Conservation (phyloP, 176 grass and related monocot species). For the Lolium perenne region DNA sequence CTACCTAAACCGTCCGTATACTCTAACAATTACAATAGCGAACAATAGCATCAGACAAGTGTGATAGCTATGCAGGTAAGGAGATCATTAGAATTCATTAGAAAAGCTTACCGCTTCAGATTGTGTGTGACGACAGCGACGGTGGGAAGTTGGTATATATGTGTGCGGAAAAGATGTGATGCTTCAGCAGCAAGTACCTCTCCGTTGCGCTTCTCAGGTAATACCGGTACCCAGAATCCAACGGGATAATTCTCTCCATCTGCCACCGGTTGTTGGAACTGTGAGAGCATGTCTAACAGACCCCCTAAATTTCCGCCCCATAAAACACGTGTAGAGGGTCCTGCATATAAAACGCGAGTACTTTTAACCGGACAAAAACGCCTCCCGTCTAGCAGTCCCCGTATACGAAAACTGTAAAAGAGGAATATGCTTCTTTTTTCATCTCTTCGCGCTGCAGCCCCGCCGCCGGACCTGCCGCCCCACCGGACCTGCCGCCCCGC, state of each 20-base stretch:
- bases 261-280: constrained; percentile 21
- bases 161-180: constrained; percentile 19
- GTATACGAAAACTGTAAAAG: too few species aligned
- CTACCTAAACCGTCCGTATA: too few species aligned
- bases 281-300: too few species aligned
- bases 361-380: too few species aligned
- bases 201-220: constrained; percentile 42
- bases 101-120: constrained; percentile 29
- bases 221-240: constrained; percentile 41
- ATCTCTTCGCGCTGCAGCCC: too few species aligned
- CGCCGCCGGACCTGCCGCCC: too few species aligned
- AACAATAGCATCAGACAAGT: not conserved
- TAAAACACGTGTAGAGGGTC: too few species aligned
- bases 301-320: too few species aligned
- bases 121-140: constrained; percentile 16
- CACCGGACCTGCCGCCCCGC: too few species aligned
- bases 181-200: constrained; percentile 45
- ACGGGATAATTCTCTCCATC: constrained; percentile 41
- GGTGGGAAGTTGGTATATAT: constrained; percentile 50
- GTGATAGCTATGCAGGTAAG: not conserved
- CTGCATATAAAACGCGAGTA: too few species aligned
- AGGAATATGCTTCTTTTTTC: too few species aligned
- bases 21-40: not conserved
- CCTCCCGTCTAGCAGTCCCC: too few species aligned
- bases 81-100: constrained; percentile 2